Evolutionary conservation across 495 filamentous ascomycete species (phyloP), one percentile per base, ranked within the genome.

Genomic region (Aspergillus campestris): DNA sequence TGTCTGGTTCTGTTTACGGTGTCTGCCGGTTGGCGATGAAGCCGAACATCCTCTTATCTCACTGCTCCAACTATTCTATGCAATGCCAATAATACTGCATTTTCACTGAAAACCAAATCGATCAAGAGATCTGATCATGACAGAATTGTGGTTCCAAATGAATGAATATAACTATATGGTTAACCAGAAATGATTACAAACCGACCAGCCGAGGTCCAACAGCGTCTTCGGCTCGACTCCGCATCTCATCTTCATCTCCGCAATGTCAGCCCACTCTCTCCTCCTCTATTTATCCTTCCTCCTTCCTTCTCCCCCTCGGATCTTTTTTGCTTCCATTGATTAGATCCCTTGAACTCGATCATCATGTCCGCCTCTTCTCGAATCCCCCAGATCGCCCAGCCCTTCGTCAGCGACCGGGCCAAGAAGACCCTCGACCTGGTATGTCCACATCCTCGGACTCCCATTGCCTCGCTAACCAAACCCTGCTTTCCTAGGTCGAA

Each of bases 341-440:
- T 4, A 24, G 18, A 24, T 24, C 18, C 18, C 18, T 24, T 24
- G 18, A 24, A 24, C 18, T 24, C 18, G 18, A 24, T 24, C 18
- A 61, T 40, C 31, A 84, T 87, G 83, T 62, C 70, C 55, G 70
- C 70, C 40, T 84, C 83, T 13, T 62, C 75, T 37, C 70, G 73
- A 49, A 85, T 87, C 49, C 83, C 83, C 37, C 70, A 75, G 53
- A 79, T 86, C 54, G 85, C 83, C 65, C 68, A 74, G 50, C 58
- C 62, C 45, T 73, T 71, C 52, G 86, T 95, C 44, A 89, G 86
- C 73, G 87, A 94, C 28, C 74, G 78, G 50, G 89, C 89, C 36
- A 82, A 79, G 73, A 77, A 84, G 70, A 86, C 77, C 24, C 66
- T 85, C 46, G 80, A 84, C 57, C 55, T 81, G 58, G 81, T 84